phyloP scores from a whole-genome alignment of 108 stramenopile species.

The Cyclotella baltica region DNA sequence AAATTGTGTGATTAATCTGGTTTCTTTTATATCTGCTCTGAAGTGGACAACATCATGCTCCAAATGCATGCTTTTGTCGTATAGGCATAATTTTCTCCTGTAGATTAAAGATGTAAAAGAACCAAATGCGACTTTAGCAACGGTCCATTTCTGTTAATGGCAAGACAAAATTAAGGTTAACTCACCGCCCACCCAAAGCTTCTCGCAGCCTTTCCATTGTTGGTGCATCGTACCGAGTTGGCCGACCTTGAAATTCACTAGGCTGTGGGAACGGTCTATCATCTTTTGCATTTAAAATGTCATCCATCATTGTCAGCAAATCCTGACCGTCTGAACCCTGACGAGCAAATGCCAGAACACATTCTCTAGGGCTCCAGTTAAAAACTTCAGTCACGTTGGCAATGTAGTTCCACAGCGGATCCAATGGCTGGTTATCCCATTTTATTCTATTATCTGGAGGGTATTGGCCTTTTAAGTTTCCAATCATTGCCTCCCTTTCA shows the following conservation, averaged over 20 bases:
- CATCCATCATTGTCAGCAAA: constrained; percentile 28
- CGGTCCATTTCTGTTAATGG: neutral
- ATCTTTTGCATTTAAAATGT: constrained; percentile 42
- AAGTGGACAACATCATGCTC: constrained; percentile 65
- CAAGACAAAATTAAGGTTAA: neutral
- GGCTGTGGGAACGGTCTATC: constrained; percentile 40
- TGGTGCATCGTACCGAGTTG: constrained; percentile 46
- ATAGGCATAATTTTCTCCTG: constrained; percentile 62
- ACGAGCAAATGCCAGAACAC: constrained; percentile 39
- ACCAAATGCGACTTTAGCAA: neutral
- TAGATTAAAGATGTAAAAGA: neutral
- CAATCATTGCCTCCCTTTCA: constrained; percentile 45
- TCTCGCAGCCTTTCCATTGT: constrained; percentile 57
- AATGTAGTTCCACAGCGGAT: constrained; percentile 34
- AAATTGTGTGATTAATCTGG: constrained; percentile 73
- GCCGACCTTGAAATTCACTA: constrained; percentile 46
- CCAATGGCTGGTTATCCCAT: constrained; percentile 39
- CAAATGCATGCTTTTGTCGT: constrained; percentile 61
- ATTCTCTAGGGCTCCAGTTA: constrained; percentile 42
- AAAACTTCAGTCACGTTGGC: constrained; percentile 23
- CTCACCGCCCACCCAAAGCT: constrained; percentile 46
- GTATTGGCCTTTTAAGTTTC: constrained; percentile 33
- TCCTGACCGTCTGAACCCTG: constrained; percentile 18
- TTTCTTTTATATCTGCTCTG: constrained; percentile 47
- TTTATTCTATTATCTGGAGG: constrained; percentile 32